Evolutionary conservation across 495 filamentous ascomycete genomes (phyloP).

Genomic region (Xylaria scruposa): DNA sequence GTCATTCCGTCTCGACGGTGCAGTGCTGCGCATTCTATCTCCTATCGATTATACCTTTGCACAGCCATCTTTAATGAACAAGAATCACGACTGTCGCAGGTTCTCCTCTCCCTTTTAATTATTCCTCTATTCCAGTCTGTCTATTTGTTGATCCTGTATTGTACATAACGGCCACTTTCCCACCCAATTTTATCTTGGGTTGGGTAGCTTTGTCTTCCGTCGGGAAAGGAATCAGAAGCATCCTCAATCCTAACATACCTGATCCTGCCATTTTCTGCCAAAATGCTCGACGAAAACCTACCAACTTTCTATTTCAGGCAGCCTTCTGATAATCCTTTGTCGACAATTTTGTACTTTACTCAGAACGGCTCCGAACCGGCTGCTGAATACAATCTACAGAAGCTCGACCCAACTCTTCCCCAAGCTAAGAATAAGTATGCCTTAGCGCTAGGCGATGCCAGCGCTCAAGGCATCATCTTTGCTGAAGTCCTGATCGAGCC

Average conservation of each 20-base stretch:
- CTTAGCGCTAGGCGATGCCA: constrained; percentile 81
- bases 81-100: neutral
- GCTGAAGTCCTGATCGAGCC: constrained; percentile 86
- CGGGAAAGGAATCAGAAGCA: constrained; percentile 9
- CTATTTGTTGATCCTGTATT: neutral
- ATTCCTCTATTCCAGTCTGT: neutral
- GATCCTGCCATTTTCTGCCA: constrained; percentile 29
- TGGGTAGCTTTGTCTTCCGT: neutral
- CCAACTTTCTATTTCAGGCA: constrained; percentile 63
- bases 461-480: constrained; percentile 79
- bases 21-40: neutral
- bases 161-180: neutral
- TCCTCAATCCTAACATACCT: constrained; percentile 11
- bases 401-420: constrained; percentile 71
- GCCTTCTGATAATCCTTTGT: constrained; percentile 49
- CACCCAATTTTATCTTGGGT: neutral
- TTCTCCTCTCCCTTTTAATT: neutral
- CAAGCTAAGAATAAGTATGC: constrained; percentile 83
- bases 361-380: constrained; percentile 81
- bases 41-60: neutral
- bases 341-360: constrained; percentile 72
- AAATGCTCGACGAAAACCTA: constrained; percentile 94
- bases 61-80: neutral
- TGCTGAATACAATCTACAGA: constrained; percentile 78
- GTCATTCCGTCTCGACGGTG: constrained; percentile 15